phyloP scores from a whole-genome alignment of 331 rosid species.

The Arachis monticola region DNA sequence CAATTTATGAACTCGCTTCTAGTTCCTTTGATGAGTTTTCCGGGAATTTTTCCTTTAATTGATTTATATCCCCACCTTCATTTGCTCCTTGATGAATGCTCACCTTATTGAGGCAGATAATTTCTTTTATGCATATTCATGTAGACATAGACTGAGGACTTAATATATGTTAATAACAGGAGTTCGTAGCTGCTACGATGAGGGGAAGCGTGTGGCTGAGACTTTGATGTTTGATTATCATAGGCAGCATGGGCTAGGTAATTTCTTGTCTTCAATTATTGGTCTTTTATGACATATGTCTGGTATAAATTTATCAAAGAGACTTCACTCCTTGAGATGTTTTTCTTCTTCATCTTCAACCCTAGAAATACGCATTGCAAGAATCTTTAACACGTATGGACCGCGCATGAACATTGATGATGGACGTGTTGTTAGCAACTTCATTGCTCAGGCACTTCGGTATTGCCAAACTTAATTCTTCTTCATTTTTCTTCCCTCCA shows the following conservation, averaged over 20 bases:
- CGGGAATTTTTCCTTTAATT: background rate
- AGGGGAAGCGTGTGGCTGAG: conserved; percentile 88
- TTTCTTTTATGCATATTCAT: conserved; percentile 16
- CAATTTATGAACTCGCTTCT: background rate
- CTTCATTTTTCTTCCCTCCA: background rate
- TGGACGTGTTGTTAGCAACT: conserved; percentile 82
- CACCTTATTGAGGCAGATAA: conserved; percentile 1
- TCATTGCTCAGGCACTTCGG: conserved; percentile 77
- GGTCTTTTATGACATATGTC: background rate
- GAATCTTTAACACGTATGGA: conserved; percentile 80
- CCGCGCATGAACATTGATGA: conserved; percentile 89
- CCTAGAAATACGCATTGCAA: conserved; percentile 70
- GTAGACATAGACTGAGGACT: conserved; percentile 12
- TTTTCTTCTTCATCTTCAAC: background rate
- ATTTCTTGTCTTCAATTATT: conserved; percentile 26
- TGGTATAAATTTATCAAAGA: background rate
- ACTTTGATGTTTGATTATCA: conserved; percentile 87
- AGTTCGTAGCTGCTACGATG: conserved; percentile 87
- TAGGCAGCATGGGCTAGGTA: conserved; percentile 79
- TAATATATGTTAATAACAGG: conserved; percentile 42
- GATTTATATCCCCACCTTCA: background rate
- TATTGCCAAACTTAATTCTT: conserved; percentile 23
- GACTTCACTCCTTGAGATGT: background rate
- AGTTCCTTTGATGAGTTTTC: background rate
- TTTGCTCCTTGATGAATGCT: conserved; percentile 4